Evolutionary conservation across 2,329 filamentous ascomycete genomes (phyloP), one percentile per base, ranked within the genome.

Genomic region (Trichophyton benhamiae): DNA sequence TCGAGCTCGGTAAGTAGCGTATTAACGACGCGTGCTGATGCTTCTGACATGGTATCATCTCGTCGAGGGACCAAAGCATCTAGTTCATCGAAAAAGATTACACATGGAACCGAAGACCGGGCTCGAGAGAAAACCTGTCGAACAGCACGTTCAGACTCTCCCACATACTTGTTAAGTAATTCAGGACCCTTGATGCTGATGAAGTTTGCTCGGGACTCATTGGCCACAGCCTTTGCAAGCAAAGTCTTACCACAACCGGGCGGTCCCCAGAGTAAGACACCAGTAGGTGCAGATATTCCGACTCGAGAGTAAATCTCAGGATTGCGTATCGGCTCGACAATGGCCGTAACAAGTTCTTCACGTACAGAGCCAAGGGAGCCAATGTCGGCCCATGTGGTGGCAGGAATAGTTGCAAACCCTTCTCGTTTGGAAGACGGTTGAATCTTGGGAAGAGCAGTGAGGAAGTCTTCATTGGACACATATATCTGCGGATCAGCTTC

Each of bases 121-220:
- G 94, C 94, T 15, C 92, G 87, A 65, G 86, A 84, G 74, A 99
- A 99, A 0, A 97, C 87, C 72, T 95, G 90, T 22, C 94, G 86
- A 1, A 99, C 88, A 0, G 91, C 89, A 9, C 92, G 87, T 76
- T 99, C 94, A 5, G 89, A 95, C 75, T 99, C 94, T 66, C 94
- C 94, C 8, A 99, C 91, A 72, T 92, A 99, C 75, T 97, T 99
- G 79, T 97, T 97, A 53, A 99, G 82, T 8, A 99, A 80, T 72
- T 99, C 94, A 0, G 94, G 94, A 0, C 94, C 94, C 74, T 96
- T 96, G 75, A 99, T 90, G 59, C 90, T 91, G 74, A 99, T 99
- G 78, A 99, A 99, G 74, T 96, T 97, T 57, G 94, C 94, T 72
- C 92, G 90, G 6, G 88, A 91, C 72, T 96, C 91, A 72, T 95